Base-by-base conservation (phyloP, 2,329 filamentous ascomycete genomes). In the Kalmusia sp. region DNA sequence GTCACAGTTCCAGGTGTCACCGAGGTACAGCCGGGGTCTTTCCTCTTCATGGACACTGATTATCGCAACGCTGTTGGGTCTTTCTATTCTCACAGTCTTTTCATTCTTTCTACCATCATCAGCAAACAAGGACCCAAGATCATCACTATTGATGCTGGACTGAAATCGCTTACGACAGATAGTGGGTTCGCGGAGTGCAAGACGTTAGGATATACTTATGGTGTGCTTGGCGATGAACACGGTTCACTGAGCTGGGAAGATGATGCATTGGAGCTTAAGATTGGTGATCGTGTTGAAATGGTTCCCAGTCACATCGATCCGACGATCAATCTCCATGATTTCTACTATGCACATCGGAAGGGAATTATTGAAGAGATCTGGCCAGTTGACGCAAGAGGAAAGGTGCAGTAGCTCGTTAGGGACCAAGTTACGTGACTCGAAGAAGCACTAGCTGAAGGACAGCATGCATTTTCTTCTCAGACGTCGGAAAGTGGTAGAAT, bases 1-100 rank as follows among this genome's bases (percentile, higher is more conserved):
- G 80, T 76, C 1, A 75, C 69, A 0, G 79, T 82, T 0, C 75
- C 77, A 0, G 81, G 81, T 0, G 74, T 84, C 0, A 84, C 81
- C 1, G 82, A 84, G 58, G 69, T 84, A 1, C 82, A 84, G 59
- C 82, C 82, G 0, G 82, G 82, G 0, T 82, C 79, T 0, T 84
- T 84, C 53, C 76, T 84, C 50, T 84, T 84, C 62, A 84, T 84
- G 82, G 82, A 84, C 51, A 82, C 81, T 2, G 82, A 84, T 59
- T 84, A 84, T 58, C 76, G 80, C 3, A 80, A 81, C 46, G 82
- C 82, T 0, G 73, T 84, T 0, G 82, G 82, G 1, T 68, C 72
- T 0, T 76, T 77, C 49, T 84, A 80, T 61, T 71, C 73, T 0
- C 79, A 83, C 57, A 82, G 79, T 40, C 55, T 83, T 22, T 80